phyloP scores from a whole-genome alignment of 2,329 filamentous ascomycete genomes.

The Coleophoma cylindrospora region DNA sequence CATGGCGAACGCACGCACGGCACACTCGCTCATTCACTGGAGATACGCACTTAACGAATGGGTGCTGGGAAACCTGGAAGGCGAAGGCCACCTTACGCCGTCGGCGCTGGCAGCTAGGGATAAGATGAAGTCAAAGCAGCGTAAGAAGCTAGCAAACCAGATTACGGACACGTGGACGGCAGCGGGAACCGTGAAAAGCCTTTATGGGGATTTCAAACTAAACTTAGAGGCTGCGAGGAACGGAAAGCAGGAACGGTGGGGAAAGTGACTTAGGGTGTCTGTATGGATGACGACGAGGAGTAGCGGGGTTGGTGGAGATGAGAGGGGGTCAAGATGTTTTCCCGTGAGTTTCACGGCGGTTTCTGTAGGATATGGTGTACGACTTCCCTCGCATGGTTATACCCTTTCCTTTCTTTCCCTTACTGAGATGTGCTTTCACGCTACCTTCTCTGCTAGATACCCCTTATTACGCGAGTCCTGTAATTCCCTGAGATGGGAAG shows the following conservation, averaged over 20 bases:
- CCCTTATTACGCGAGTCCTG: no score
- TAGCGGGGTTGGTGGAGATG: no score
- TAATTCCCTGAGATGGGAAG: no score
- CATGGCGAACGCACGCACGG: constrained; percentile 60
- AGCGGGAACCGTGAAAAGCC: constrained; percentile 49
- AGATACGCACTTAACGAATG: constrained; percentile 67
- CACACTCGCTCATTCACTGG: constrained; percentile 73
- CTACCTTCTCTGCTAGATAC: no score
- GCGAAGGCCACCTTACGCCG: constrained; percentile 51
- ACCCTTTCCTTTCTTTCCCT: no score
- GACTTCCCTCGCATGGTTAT: no score
- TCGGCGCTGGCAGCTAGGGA: constrained; percentile 56
- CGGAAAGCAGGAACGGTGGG: constrained; percentile 26
- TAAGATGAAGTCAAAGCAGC: constrained; percentile 53
- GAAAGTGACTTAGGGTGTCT: neutral
- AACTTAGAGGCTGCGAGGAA: constrained; percentile 54
- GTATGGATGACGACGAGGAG: no score
- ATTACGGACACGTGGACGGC: constrained; percentile 61
- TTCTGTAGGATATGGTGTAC: no score
- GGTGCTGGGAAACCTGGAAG: constrained; percentile 58
- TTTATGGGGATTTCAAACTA: constrained; percentile 63
- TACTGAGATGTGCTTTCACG: no score
- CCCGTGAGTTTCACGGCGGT: no score
- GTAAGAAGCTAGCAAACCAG: constrained; percentile 53
- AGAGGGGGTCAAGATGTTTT: no score